Conservation (phyloP, 164 flowering plant species). For the Liquidambar formosana region DNA sequence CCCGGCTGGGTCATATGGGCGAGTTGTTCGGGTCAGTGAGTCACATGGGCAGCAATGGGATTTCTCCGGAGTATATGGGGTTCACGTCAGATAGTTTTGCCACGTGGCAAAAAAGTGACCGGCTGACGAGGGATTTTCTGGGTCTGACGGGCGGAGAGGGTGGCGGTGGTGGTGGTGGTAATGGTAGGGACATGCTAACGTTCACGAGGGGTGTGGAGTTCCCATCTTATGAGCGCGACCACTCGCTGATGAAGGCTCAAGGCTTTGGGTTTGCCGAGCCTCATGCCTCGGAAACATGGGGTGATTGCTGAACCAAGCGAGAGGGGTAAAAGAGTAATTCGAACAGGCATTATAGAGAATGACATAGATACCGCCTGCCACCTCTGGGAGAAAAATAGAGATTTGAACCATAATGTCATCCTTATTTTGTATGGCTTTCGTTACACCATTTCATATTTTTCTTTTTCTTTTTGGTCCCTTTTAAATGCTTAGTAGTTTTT, state of each 20-base stretch:
- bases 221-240: conserved; percentile 37
- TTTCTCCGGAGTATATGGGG: conserved; percentile 22
- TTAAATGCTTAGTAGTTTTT: neutral
- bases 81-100: conserved; percentile 18
- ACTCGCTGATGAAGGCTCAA: conserved; percentile 32
- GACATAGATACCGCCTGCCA: conserved; percentile 3
- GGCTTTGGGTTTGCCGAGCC: conserved; percentile 42
- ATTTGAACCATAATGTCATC: too few relatives aligned
- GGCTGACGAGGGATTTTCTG: conserved; percentile 80
- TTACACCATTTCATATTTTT: neutral
- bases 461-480: neutral
- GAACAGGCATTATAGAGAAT: neutral
- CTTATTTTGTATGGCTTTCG: neutral
- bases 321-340: conserved; percentile 1
- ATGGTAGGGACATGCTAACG: conserved; percentile 31
- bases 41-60: neutral
- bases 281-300: conserved; percentile 37
- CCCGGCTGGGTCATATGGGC: conserved; percentile 14
- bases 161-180: conserved; percentile 18
- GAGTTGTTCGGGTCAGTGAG: conserved; percentile 3
- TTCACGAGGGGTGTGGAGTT: conserved; percentile 36
- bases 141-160: conserved; percentile 51
- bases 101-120: conserved; percentile 51
- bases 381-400: neutral
- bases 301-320: conserved; percentile 15